phyloP scores from a whole-genome alignment of 2,329 filamentous ascomycete genomes.

The Parastagonospora nodorum region DNA sequence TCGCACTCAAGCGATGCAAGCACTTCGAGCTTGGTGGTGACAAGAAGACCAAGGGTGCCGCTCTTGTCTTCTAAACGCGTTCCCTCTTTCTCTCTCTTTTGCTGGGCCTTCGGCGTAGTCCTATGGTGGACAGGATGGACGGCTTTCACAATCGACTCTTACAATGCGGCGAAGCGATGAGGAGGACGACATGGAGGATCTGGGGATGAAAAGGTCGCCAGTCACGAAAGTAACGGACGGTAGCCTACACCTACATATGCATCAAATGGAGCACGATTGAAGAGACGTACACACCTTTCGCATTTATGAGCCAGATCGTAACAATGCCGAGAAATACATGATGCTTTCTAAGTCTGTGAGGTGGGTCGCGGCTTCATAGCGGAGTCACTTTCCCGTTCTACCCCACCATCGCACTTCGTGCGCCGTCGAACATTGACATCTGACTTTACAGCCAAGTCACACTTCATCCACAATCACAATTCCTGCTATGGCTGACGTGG shows the following conservation, averaged over 20 bases:
- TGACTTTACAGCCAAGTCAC: not conserved
- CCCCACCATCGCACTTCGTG: slow-evolving; percentile 21
- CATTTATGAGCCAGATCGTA: too few species aligned
- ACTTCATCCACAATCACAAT: not conserved
- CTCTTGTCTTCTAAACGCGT: slow-evolving; percentile 94
- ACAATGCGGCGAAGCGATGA: slow-evolving; percentile 37
- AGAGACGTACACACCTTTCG: slow-evolving; percentile 20
- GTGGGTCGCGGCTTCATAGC: not conserved
- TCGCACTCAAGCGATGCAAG: slow-evolving; percentile 99
- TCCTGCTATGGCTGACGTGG: slow-evolving; percentile 27
- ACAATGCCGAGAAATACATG: too few species aligned
- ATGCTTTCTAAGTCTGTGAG: not conserved
- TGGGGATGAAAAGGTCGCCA: slow-evolving; percentile 40
- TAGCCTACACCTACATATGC: slow-evolving; percentile 48
- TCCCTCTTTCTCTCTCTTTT: slow-evolving; percentile 49
- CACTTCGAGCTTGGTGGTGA: slow-evolving; percentile 99
- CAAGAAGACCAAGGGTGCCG: slow-evolving; percentile 99
- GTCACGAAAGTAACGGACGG: slow-evolving; percentile 44
- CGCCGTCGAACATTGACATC: not conserved
- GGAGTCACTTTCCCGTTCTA: slow-evolving; percentile 10
- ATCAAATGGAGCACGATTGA: slow-evolving; percentile 49
- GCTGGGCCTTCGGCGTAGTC: slow-evolving; percentile 47
- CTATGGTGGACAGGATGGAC: slow-evolving; percentile 43
- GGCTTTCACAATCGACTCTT: slow-evolving; percentile 42
- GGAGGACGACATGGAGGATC: slow-evolving; percentile 32